Base-by-base conservation (phyloP, 2,329 filamentous ascomycete species). In the Diaporthe aspalathi region DNA sequence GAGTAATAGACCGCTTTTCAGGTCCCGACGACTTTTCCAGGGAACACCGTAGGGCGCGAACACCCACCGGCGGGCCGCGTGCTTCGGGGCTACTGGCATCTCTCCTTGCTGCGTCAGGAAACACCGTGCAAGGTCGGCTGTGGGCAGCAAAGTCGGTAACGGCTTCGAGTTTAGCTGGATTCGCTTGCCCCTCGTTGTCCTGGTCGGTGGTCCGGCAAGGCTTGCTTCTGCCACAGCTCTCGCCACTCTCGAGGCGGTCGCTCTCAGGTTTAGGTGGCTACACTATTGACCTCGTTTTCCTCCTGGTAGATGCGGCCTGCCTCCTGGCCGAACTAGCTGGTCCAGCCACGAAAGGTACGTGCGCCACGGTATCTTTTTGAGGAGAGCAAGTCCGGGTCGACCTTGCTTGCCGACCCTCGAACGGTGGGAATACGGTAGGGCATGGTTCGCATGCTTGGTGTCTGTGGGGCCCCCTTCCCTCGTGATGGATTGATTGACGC, bases 341-440 rank as follows among this genome's bases (percentile, higher is more conserved):
- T 49, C 27, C 43, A 49, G 43, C 20, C 32, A 5, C 5, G 9
- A 12, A 35, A 49, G 57, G 43, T 24, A 63, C 27, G 16, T 49
- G 27, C 60, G 40, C 17, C 57, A 22, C 16, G 1, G 17, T 22
- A 62, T 17, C 40, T 47, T n/a, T n/a, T 24, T 29, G 40, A 24
- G 38, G n/a, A 12, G n/a, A 38, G 47, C n/a, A 9, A 49, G 22
- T 53, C 67, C 38, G 50, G n/a, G 40, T 22, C 56, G n/a, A 32
- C 12, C 54, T 22, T 62, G 49, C 43, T 63, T 35, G 27, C 35
- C 29, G 27, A 38, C 52, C 27, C 3, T 38, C 47, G 38, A 54
- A 67, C 67, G 60, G 60, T 65, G 35, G 49, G 22, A 35, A 67
- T 67, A 62, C 70, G 67, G 70, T 70, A 27, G 45, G 47, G 50